A percentile compares a stretch with the other conserved stretches of the same genome.
Evolutionary conservation across 805 yeast genomes (phyloP).

Genomic region (Wickerhamomyces xylosicus): DNA sequence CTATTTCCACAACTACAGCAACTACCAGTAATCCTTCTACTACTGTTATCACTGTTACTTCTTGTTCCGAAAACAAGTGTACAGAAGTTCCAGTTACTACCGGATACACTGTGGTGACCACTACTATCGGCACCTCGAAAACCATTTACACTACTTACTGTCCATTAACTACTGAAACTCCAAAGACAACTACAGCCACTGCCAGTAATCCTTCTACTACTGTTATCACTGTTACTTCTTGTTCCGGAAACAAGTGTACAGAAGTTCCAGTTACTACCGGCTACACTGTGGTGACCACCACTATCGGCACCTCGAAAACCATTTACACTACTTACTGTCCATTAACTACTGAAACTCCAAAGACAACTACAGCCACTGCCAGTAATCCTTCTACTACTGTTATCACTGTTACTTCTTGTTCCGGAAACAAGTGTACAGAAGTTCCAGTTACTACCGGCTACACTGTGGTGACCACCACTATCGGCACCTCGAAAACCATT

Average conservation of each 20-base stretch:
- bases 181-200: too few species aligned
- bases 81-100: neutral
- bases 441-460: conserved; percentile 10
- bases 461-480: conserved; percentile 13
- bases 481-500: conserved; percentile 3
- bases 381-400: conserved; percentile 12
- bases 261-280: conserved; percentile 18
- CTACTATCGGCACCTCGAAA: neutral
- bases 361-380: conserved; percentile 8
- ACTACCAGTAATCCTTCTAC: too few species aligned
- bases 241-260: conserved; percentile 10
- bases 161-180: neutral
- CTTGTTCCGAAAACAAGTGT: neutral
- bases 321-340: conserved; percentile 17
- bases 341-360: conserved; percentile 7
- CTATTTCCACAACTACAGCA: too few species aligned
- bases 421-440: conserved; percentile 2
- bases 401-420: conserved; percentile 6
- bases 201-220: conserved; percentile 18
- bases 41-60: neutral
- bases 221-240: conserved; percentile 20
- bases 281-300: conserved; percentile 20
- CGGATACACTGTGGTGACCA: neutral
- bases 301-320: conserved; percentile 15
- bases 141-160: neutral